Percentiles rank a stretch among this genome's conserved stretches.
phyloP scores from a whole-genome alignment of 177 flowering plant genomes.

The Vitis hybrid region DNA sequence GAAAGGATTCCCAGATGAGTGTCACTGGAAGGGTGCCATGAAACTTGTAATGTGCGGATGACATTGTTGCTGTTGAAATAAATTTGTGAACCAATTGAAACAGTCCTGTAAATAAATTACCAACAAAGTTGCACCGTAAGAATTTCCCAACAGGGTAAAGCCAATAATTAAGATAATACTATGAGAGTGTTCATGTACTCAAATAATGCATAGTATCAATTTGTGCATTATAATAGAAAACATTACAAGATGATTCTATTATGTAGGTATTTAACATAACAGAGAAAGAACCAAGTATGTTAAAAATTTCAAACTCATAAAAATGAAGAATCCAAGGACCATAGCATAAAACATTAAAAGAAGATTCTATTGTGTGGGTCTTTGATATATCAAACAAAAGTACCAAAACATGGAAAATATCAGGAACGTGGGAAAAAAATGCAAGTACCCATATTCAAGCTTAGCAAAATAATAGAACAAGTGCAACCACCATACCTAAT shows the following conservation, averaged over 20 bases:
- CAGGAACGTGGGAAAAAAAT: neutral
- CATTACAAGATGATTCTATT: too few relatives aligned
- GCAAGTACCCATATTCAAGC: slow-evolving; percentile 1
- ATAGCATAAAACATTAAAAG: too few relatives aligned
- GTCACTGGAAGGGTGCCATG: slow-evolving; percentile 87
- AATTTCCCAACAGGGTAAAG: neutral
- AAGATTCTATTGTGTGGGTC: neutral
- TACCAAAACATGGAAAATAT: neutral
- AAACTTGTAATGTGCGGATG: slow-evolving; percentile 51
- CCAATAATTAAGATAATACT: neutral
- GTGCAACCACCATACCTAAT: neutral
- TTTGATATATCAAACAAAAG: neutral
- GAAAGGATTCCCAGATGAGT: slow-evolving; percentile 85
- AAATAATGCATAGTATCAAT: neutral
- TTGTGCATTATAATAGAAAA: too few relatives aligned
- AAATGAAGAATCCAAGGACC: too few relatives aligned
- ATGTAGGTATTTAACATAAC: too few relatives aligned
- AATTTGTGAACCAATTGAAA: slow-evolving; percentile 56
- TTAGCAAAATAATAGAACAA: neutral
- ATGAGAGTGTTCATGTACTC: neutral
- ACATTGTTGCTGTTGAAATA: slow-evolving; percentile 41
- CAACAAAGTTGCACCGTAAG: slow-evolving; percentile 2
- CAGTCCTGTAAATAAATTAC: slow-evolving; percentile 53
- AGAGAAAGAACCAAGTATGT: too few relatives aligned
- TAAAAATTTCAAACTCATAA: too few relatives aligned